These are phyloP conservation scores for Salvia splendens DNA, from an alignment of 257 asterid genomes.

Conservation along the genomic window DNA sequence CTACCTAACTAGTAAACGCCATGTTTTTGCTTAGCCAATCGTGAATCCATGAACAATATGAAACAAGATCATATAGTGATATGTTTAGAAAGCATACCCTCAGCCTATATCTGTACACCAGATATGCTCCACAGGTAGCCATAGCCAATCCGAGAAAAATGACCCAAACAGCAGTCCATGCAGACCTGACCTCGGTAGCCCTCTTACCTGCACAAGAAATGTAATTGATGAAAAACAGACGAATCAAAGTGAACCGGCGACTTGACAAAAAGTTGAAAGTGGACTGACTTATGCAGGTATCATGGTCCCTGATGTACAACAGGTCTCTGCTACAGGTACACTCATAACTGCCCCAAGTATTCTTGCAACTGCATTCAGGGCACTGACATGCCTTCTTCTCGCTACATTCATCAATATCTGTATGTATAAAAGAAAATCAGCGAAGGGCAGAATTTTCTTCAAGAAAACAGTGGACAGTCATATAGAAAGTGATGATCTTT, in stretches of 20 bases:
- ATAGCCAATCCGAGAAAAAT: conserved; percentile 62
- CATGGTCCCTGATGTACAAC: conserved; percentile 81
- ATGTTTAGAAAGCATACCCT: conserved; percentile 54
- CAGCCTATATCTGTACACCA: conserved; percentile 64
- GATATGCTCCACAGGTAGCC: conserved; percentile 68
- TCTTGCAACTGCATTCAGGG: conserved; percentile 85
- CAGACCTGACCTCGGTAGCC: conserved; percentile 62
- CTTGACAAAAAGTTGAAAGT: background rate
- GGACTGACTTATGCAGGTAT: conserved; percentile 45
- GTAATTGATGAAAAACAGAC: background rate
- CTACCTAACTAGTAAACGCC: background rate
- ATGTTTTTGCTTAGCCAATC: background rate
- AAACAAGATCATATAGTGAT: too few relatives aligned
- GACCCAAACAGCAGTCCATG: conserved; percentile 81
- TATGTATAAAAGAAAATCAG: conserved; percentile 15
- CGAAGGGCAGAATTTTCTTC: conserved; percentile 6
- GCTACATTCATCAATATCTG: conserved; percentile 80
- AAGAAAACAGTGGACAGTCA: background rate
- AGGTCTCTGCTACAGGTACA: conserved; percentile 75
- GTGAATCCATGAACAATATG: too few relatives aligned
- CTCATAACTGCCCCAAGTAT: conserved; percentile 86
- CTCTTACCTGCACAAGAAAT: conserved; percentile 61
- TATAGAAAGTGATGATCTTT: background rate
- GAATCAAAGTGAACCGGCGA: background rate
- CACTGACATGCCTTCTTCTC: conserved; percentile 88